phyloP scores from a whole-genome alignment of 73 alveolate genomes.

The Paramecium sexaurelia region DNA sequence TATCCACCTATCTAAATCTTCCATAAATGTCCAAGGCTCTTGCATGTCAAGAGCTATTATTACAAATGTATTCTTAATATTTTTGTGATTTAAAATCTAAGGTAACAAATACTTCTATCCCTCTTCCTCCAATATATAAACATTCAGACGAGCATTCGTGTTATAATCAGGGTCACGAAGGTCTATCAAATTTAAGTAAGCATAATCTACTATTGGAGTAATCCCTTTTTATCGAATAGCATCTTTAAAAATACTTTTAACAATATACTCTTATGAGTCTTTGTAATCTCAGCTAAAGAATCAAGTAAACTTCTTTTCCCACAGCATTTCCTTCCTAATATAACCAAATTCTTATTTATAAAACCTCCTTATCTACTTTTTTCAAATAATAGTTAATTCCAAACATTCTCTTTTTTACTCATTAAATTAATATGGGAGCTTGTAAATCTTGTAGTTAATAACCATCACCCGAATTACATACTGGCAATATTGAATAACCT shows the following conservation, averaged over 20 bases:
- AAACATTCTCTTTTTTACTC: constrained; percentile 62
- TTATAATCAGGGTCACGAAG: constrained; percentile 59
- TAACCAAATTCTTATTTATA: constrained; percentile 57
- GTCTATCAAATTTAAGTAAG: constrained; percentile 56
- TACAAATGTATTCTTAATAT: neutral
- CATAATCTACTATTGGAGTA: constrained; percentile 58
- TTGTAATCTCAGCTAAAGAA: constrained; percentile 50
- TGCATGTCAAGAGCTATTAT: neutral
- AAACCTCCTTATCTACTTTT: constrained; percentile 19
- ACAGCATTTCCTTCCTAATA: constrained; percentile 59
- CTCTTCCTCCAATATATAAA: constrained; percentile 62
- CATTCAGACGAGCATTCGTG: constrained; percentile 61
- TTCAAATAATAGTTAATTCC: constrained; percentile 63
- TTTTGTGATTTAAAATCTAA: neutral
- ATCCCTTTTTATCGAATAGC: constrained; percentile 45
- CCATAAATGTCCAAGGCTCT: constrained; percentile 73
- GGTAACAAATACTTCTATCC: constrained; percentile 39
- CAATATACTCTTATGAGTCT: constrained; percentile 42
- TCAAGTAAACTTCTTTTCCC: constrained; percentile 64
- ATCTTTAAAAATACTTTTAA: neutral
- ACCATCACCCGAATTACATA: neutral
- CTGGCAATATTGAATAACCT: neutral
- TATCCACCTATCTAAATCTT: constrained; percentile 63
- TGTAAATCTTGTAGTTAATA: constrained; percentile 38
- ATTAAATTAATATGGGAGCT: constrained; percentile 33